phyloP scores from a whole-genome alignment of 2,329 filamentous ascomycete species.

The Fusarium oxysporum region DNA sequence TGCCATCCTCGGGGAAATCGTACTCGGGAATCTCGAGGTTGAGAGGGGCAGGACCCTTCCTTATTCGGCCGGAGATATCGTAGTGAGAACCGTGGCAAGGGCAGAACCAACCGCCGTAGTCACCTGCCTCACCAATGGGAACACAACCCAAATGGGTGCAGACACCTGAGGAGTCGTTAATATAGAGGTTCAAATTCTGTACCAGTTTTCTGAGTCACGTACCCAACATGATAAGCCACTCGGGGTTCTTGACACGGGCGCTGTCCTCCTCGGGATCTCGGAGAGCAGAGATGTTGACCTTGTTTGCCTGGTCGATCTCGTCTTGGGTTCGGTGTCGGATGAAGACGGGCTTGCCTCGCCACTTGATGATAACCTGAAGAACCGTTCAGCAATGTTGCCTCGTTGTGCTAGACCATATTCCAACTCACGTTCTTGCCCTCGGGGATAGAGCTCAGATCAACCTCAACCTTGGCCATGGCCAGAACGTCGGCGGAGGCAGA shows the following conservation, averaged over 20 bases:
- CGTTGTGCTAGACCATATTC: conserved; percentile 4
- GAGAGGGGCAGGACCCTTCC: conserved; percentile 95
- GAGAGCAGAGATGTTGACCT: conserved; percentile 82
- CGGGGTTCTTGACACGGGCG: conserved; percentile 96
- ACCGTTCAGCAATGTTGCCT: conserved; percentile 6
- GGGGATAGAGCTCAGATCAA: conserved; percentile 90
- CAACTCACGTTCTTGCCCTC: conserved; percentile 97
- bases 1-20: conserved; percentile 90
- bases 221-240: conserved; percentile 99
- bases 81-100: conserved; percentile 99
- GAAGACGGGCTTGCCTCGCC: conserved; percentile 99
- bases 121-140: conserved; percentile 97
- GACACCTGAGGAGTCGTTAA: conserved; percentile 71
- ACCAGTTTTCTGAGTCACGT: conserved; percentile 48
- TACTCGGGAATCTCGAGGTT: conserved; percentile 96
- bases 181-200: neutral
- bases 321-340: conserved; percentile 95
- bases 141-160: conserved; percentile 99
- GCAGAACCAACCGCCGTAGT: conserved; percentile 99
- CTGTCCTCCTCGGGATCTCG: conserved; percentile 92
- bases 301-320: conserved; percentile 96
- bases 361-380: conserved; percentile 94
- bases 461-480: conserved; percentile 99
- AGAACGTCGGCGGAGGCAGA: conserved; percentile 97
- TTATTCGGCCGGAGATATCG: conserved; percentile 98